These are phyloP conservation scores for Panus rudis DNA, from an alignment of 768 basidiomycete species.

Conservation along the genomic window DNA sequence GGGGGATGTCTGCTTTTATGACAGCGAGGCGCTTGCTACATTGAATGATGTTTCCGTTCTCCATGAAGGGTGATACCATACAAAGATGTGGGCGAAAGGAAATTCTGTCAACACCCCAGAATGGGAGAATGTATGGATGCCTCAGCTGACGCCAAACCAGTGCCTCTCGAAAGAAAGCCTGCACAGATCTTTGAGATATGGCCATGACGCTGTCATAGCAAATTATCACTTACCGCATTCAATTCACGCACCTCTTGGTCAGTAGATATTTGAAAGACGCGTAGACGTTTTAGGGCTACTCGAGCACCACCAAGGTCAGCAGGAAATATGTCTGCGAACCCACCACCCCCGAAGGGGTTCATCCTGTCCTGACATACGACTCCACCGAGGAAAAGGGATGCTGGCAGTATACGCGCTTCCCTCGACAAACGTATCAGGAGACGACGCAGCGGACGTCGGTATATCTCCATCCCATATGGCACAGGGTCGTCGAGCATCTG, in stretches of 20 bases:
- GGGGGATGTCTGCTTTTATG: background rate
- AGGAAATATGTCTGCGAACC: background rate
- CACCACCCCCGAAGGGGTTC: background rate
- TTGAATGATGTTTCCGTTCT: slow-evolving; percentile 2
- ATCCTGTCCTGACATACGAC: background rate
- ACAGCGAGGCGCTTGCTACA: background rate
- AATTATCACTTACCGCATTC: background rate
- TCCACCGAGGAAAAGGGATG: background rate
- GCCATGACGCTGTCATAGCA: background rate
- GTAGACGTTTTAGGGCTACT: background rate
- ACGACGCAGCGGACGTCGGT: background rate
- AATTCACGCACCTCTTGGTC: background rate
- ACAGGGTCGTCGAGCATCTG: slow-evolving; percentile 1
- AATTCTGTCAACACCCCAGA: slow-evolving; percentile 1
- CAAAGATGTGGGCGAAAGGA: background rate
- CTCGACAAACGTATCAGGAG: background rate
- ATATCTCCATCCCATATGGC: background rate
- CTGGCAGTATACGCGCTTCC: background rate
- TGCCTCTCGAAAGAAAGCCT: slow-evolving; percentile 1
- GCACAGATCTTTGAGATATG: background rate
- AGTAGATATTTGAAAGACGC: background rate
- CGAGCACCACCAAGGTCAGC: background rate
- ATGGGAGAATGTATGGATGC: background rate
- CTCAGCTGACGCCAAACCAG: slow-evolving; percentile 5
- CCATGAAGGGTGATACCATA: slow-evolving; percentile 8